phyloP scores from a whole-genome alignment of 495 filamentous ascomycete species.

The Trichoderma orchidacearum region DNA sequence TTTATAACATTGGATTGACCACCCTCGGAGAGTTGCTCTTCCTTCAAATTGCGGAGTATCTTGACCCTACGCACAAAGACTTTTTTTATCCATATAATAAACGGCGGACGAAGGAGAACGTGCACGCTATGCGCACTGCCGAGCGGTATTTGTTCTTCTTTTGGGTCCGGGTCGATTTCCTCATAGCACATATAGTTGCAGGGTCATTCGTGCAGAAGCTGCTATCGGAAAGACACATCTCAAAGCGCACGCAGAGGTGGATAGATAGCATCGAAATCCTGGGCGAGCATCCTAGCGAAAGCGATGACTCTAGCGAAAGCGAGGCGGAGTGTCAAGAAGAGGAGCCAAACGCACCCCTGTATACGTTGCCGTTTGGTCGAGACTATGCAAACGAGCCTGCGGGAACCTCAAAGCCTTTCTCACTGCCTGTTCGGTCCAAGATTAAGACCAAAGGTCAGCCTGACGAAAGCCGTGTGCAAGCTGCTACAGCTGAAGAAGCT shows the following conservation, averaged over 20 bases:
- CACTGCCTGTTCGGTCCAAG: not conserved
- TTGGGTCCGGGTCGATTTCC: not conserved
- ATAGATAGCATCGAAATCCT: not conserved
- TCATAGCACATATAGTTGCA: not conserved
- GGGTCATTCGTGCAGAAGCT: not conserved
- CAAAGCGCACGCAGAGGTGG: not conserved
- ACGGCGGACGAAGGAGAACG: not conserved
- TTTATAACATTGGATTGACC: too few relatives aligned
- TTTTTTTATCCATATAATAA: not conserved
- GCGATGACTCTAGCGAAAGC: too few relatives aligned
- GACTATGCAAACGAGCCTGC: not conserved
- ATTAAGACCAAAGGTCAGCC: not conserved
- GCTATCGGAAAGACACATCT: too few relatives aligned
- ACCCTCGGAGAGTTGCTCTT: too few relatives aligned
- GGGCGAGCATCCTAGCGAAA: not conserved
- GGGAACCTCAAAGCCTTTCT: too few relatives aligned
- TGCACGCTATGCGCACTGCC: not conserved
- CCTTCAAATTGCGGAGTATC: too few relatives aligned
- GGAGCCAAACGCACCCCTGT: too few relatives aligned
- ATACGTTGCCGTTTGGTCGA: not conserved
- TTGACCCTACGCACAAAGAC: too few relatives aligned
- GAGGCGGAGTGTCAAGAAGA: too few relatives aligned
- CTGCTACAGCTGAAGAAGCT: not conserved
- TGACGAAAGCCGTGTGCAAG: too few relatives aligned
- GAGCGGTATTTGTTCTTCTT: not conserved